Conservation (phyloP, 257 asterid genomes). For the Nicotiana otophora region DNA sequence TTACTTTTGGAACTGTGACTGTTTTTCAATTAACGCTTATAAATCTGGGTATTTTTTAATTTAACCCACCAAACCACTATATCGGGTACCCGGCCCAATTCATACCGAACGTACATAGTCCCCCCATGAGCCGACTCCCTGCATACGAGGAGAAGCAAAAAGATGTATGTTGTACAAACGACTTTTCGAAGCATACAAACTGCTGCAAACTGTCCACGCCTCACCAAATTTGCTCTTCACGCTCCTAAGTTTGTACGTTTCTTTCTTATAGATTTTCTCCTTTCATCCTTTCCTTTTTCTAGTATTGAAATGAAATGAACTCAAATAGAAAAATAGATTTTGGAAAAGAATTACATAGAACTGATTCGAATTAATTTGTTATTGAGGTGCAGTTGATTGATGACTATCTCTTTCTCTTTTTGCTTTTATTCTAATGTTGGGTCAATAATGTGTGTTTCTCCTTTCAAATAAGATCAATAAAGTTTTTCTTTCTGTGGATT, state of each 20-base stretch:
- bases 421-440: neutral
- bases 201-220: slow-evolving; percentile 43
- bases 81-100: no score
- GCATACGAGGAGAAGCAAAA: no score
- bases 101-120: no score
- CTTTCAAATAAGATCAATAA: neutral
- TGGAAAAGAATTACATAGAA: neutral
- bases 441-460: neutral
- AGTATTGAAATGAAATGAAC: neutral
- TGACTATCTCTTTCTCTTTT: neutral
- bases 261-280: neutral
- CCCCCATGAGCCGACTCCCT: no score
- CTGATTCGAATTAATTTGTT: neutral
- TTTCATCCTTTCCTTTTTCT: neutral
- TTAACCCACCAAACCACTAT: no score
- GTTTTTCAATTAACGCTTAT: no score
- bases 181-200: slow-evolving; percentile 37
- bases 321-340: neutral
- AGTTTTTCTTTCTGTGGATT: neutral
- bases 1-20: no score
- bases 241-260: slow-evolving; percentile 55
- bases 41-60: no score
- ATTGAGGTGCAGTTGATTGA: neutral
- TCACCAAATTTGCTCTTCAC: slow-evolving; percentile 43
- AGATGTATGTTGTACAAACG: no score